phyloP scores from a whole-genome alignment of 73 alveolate genomes.

The Tetrahymena elliotti region DNA sequence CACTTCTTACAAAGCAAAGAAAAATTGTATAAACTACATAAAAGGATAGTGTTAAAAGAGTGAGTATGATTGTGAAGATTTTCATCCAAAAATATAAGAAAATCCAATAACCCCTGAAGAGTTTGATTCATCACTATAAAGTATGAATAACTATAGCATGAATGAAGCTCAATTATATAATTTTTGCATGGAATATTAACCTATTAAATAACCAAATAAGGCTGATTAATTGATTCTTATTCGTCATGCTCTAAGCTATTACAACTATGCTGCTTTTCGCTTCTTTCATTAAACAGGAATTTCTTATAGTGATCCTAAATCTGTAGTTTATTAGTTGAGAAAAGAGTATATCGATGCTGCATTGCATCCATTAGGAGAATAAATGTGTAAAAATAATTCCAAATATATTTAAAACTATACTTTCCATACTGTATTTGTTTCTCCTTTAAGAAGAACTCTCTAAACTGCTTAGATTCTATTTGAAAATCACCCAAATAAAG shows the following conservation, averaged over 20 bases:
- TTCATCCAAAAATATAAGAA: not conserved
- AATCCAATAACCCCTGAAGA: not conserved
- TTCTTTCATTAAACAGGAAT: not conserved
- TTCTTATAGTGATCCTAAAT: not conserved
- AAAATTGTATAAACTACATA: not conserved
- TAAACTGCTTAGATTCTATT: slow-evolving; percentile 35
- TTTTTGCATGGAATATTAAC: not conserved
- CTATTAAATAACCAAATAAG: not conserved
- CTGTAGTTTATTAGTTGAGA: not conserved
- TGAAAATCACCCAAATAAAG: slow-evolving; percentile 17
- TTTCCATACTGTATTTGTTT: slow-evolving; percentile 47
- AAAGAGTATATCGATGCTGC: not conserved
- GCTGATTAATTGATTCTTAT: not conserved
- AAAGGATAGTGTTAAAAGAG: not conserved
- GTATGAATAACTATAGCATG: not conserved
- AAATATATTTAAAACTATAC: not conserved
- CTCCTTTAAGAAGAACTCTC: slow-evolving; percentile 46
- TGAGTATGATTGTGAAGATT: not conserved
- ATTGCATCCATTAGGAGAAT: not conserved
- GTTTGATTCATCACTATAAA: not conserved
- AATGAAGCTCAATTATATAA: not conserved
- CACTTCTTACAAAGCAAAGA: not conserved
- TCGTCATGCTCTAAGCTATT: not conserved
- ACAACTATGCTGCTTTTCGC: not conserved
- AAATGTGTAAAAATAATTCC: not conserved